phyloP scores from a whole-genome alignment of 805 yeast species.

The Candida ipomoeae region DNA sequence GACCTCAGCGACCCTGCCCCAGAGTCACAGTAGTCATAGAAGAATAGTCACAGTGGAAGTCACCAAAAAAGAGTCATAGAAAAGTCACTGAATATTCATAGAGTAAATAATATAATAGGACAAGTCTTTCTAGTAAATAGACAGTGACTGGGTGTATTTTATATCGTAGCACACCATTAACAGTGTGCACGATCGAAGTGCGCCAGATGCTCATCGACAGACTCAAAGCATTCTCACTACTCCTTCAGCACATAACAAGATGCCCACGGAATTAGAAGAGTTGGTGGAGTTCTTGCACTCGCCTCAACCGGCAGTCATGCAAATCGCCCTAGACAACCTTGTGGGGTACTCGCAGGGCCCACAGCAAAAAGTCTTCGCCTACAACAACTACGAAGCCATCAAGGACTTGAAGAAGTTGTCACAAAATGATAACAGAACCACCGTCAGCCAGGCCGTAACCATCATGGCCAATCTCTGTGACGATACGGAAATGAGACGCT shows the following conservation, averaged over 20 bases:
- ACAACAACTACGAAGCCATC: conserved; percentile 67
- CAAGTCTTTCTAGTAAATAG: too few relatives aligned
- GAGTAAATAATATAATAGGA: too few relatives aligned
- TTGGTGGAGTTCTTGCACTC: conserved; percentile 79
- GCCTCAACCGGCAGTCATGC: conserved; percentile 72
- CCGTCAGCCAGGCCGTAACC: conserved; percentile 66
- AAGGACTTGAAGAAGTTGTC: conserved; percentile 64
- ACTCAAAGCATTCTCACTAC: background rate
- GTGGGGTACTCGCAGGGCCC: conserved; percentile 78
- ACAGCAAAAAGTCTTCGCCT: conserved; percentile 60
- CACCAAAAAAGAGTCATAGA: background rate
- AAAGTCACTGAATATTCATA: background rate
- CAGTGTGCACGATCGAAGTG: conserved; percentile 1
- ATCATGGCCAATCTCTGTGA: conserved; percentile 81
- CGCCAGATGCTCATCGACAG: conserved; percentile 1
- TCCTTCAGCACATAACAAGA: conserved; percentile 9
- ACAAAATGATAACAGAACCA: conserved; percentile 48
- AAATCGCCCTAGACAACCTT: conserved; percentile 78
- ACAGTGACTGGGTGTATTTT: too few relatives aligned
- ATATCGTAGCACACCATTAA: too few relatives aligned
- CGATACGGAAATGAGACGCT: conserved; percentile 55
- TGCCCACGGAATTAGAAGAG: conserved; percentile 47
- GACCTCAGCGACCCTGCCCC: conserved; percentile 6
- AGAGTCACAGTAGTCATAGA: background rate
- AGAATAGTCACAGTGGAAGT: background rate